A percentile compares a stretch with the other conserved stretches of the same genome.
Evolutionary conservation across 108 stramenopile genomes (phyloP).

Genomic region (Cyclotella choctawhatcheeana): DNA sequence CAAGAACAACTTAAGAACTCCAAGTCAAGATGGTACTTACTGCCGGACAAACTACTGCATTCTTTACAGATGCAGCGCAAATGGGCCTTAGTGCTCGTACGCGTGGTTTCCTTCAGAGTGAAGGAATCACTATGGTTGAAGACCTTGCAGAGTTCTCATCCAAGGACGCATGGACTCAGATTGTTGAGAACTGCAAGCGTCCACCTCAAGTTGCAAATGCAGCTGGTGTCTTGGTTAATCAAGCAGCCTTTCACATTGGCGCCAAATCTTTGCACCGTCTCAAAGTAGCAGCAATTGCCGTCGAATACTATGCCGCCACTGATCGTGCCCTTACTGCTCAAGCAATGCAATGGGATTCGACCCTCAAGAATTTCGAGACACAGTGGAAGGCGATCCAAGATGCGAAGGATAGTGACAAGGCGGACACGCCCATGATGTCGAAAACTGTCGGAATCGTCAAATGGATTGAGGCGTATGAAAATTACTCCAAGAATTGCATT

Average conservation of each 20-base stretch:
- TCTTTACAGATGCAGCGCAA: background rate
- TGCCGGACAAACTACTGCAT: background rate
- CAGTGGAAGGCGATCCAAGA: background rate
- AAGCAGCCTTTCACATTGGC: too few relatives aligned
- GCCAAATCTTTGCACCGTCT: background rate
- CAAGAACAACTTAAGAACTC: constrained; percentile 3
- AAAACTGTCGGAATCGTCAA: background rate
- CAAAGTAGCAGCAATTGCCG: background rate
- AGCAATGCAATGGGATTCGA: background rate
- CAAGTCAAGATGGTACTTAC: background rate
- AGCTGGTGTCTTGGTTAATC: background rate
- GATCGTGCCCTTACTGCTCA: background rate
- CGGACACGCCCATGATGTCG: background rate
- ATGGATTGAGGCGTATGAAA: background rate
- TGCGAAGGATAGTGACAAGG: background rate
- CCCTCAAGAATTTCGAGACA: background rate
- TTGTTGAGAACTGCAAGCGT: constrained; percentile 6
- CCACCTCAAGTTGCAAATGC: background rate
- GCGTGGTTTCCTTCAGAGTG: background rate
- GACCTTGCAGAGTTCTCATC: constrained; percentile 1
- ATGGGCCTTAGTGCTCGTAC: constrained; percentile 4
- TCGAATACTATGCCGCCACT: constrained; percentile 1
- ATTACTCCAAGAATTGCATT: background rate
- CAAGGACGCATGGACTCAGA: background rate
- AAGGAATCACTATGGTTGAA: background rate